These are phyloP conservation scores for Lumnitzera racemosa DNA, from an alignment of 345 rosid species.

Conservation along the genomic window DNA sequence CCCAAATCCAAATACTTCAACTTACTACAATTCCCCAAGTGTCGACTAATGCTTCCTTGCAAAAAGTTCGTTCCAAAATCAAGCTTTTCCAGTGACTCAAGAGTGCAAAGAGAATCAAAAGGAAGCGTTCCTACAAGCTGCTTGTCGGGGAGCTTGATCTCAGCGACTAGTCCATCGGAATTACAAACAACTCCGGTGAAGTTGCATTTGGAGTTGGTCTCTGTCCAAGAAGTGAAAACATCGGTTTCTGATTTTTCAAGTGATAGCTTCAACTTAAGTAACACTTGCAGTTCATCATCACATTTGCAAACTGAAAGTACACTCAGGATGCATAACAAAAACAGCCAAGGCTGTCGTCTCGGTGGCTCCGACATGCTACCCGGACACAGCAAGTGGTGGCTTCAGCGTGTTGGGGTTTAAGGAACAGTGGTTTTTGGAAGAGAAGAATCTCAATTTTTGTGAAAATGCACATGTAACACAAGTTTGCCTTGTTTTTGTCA, in stretches of 20 bases:
- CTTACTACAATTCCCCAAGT: constrained; percentile 36
- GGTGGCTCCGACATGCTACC: no score
- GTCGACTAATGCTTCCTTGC: constrained; percentile 26
- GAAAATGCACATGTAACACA: no score
- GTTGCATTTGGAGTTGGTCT: constrained; percentile 19
- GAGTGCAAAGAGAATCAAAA: constrained; percentile 43
- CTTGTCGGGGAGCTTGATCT: constrained; percentile 48
- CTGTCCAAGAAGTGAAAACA: constrained; percentile 47
- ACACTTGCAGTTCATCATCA: constrained; percentile 29
- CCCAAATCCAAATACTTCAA: constrained; percentile 57
- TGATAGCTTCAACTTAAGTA: constrained; percentile 38
- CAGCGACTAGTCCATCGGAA: constrained; percentile 32
- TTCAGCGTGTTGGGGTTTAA: no score
- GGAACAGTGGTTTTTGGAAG: no score
- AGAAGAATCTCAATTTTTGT: no score
- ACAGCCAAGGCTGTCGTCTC: not conserved
- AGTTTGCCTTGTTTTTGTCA: no score
- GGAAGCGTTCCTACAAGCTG: constrained; percentile 42
- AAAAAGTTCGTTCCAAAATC: constrained; percentile 43
- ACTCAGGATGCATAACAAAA: constrained; percentile 6
- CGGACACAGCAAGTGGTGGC: no score
- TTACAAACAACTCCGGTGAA: constrained; percentile 56
- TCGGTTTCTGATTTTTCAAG: constrained; percentile 23
- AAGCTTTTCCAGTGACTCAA: constrained; percentile 43
- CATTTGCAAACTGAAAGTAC: not conserved